Evolutionary conservation across 73 alveolate genomes (phyloP).

Genomic region (Paramecium pentaurelia): DNA sequence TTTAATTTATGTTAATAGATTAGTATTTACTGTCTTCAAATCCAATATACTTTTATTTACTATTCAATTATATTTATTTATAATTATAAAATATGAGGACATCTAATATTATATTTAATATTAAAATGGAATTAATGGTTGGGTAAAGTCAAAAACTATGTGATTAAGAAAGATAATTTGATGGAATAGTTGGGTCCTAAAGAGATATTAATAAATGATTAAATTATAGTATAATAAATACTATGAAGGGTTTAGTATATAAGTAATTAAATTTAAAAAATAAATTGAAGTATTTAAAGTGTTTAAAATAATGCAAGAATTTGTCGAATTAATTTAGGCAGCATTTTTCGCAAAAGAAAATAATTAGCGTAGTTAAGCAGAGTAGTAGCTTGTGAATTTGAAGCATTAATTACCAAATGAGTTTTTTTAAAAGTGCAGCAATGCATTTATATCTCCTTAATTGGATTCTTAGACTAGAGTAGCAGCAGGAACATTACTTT

Average conservation of each 20-base stretch:
- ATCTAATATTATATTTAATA: no score
- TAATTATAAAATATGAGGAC: no score
- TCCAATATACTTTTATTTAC: no score
- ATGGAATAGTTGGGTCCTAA: neutral
- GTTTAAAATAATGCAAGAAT: slow-evolving; percentile 10
- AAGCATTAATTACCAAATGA: neutral
- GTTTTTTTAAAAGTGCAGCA: neutral
- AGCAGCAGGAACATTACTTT: slow-evolving; percentile 17
- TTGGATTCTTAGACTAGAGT: neutral
- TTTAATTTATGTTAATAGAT: no score
- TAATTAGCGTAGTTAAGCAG: neutral
- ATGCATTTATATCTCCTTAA: neutral
- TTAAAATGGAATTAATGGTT: neutral
- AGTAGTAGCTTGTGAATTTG: neutral
- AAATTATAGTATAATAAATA: neutral
- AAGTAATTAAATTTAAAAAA: neutral
- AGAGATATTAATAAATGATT: neutral
- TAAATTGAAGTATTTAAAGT: slow-evolving; percentile 32
- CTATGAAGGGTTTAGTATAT: neutral
- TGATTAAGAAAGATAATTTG: neutral
- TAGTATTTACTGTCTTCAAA: no score
- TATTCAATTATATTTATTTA: no score
- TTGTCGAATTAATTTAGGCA: neutral
- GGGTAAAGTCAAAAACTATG: neutral
- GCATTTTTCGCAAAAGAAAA: slow-evolving; percentile 10